These are phyloP conservation scores for Larix kaempferi DNA, from an alignment of 75 land plant genomes.

Conservation along the genomic window DNA sequence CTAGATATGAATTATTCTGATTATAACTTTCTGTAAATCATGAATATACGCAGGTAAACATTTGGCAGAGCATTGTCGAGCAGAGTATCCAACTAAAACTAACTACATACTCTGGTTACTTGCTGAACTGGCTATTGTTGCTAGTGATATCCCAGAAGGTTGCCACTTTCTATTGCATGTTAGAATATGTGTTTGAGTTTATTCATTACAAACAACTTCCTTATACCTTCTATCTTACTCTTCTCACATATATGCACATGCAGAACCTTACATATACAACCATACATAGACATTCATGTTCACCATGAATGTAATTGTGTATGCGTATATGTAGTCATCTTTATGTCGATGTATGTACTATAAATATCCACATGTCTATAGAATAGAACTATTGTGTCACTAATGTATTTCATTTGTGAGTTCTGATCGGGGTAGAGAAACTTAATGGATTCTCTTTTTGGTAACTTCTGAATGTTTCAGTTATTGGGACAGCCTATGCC, in stretches of 20 bases:
- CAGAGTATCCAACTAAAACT: constrained; percentile 32
- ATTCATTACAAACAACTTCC: not conserved
- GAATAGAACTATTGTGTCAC: not conserved
- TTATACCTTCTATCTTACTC: not conserved
- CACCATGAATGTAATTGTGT: not conserved
- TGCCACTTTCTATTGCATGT: not conserved
- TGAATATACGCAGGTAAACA: constrained; percentile 13
- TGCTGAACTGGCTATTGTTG: constrained; percentile 42
- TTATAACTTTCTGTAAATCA: not conserved
- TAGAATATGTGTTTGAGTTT: not conserved
- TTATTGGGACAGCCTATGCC: constrained; percentile 42
- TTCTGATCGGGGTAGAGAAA: not conserved
- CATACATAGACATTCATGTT: too few species aligned
- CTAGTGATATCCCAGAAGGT: constrained; percentile 43
- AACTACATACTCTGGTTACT: constrained; percentile 34
- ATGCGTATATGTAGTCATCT: not conserved
- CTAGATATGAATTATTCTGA: constrained; percentile 1
- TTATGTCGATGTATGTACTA: not conserved
- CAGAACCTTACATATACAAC: too few species aligned
- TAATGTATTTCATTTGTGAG: not conserved
- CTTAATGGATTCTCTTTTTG: not conserved
- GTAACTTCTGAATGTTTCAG: constrained; percentile 10
- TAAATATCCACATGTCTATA: too few species aligned
- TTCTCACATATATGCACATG: not conserved
- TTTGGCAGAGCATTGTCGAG: constrained; percentile 46